Evolutionary conservation across 805 yeast genomes (phyloP), one percentile per base, ranked within the genome.

Genomic region (Myxozyma monticola): DNA sequence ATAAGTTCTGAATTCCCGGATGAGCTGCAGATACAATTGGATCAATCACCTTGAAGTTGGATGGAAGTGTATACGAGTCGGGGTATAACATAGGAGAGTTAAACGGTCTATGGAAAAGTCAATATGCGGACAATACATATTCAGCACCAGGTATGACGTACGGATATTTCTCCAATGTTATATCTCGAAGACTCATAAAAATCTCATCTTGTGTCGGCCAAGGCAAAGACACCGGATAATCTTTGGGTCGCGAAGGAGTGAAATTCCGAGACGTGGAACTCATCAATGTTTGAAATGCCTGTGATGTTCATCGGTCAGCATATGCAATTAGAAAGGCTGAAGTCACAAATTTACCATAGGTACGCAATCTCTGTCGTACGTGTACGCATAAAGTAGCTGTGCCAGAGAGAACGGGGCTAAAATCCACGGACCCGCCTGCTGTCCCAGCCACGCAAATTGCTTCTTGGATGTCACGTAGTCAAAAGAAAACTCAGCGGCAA

Each of bases 361-460:
- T 22, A 67, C 61, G 34, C 61, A 56, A 30, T 68, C 72, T 3
- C 68, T 70, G 42, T 68, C 63, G 45, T 63, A 59, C 30, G 69
- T 55, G 43, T 67, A 65, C 4, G 68, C 51, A 53, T 68, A 60
- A 48, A 72, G 64, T 42, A 72, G 65, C 60, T 71, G 74, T 14
- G 68, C 61, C 50, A 66, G 61, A 15, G 75, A 71, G 15, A 69
- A 48, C 3, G 76, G 76, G 59, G 71, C 68, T 47, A 72, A 59
- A 34, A 48, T 63, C 74, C 74, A 71, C 12, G 71, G 57, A 2
- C 72, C 73, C 42, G 62, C 71, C 63, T 37, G 66, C 57, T 61
- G 68, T 51, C 57, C 69, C 63, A 58, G 65, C 59, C 66, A 64
- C 6, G 53, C 51, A 38, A 69, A 49, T 45, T 56, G 57, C 6